Base-by-base conservation (phyloP, 257 asterid species). In the Perilla frutescens region DNA sequence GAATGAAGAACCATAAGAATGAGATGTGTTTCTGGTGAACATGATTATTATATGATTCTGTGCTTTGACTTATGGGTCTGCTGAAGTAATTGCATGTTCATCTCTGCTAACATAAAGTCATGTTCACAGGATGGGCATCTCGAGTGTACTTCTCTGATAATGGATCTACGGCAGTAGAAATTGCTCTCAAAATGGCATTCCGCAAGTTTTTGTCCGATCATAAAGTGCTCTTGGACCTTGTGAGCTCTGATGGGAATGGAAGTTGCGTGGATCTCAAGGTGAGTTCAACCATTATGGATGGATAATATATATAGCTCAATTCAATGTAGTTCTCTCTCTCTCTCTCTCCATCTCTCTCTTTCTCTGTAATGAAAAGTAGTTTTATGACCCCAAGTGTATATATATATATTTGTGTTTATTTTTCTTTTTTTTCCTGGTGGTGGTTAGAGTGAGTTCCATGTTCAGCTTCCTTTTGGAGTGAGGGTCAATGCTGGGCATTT, bases 131-230 rank as follows among this genome's bases (percentile, higher is more conserved):
- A 67, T 95, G 99, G 99, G 99, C 99, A 68, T 87, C 98, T 6
- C 83, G 99, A 71, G 90, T 84, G 64, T 95, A 84, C 77, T 95
- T 90, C 84, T 92, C 99, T 37, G 99, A 95, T 78, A 95, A 92
- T 76, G 99, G 99, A 79, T 95, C 98, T 62, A 92, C 99, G 41
- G 98, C 99, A 64, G 83, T 95, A 77, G 99, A 95, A 87, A 90
- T 95, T 79, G 97, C 99, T 69, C 91, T 95, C 55, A 95, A 95
- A 84, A 95, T 92, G 98, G 99, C 99, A 72, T 88, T 95, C 62
- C 92, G 99, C 75, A 95, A 90, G 85, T 91, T 90, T 83, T 81
- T 95, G 85, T 80, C 83, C 75, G 97, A 92, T 76, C 87, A 81
- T 75, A 78, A 81, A 51, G 56, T 75, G 70, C 77, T 77, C 71